phyloP scores from a whole-genome alignment of 306 rosid species.

The Castanea crenata region DNA sequence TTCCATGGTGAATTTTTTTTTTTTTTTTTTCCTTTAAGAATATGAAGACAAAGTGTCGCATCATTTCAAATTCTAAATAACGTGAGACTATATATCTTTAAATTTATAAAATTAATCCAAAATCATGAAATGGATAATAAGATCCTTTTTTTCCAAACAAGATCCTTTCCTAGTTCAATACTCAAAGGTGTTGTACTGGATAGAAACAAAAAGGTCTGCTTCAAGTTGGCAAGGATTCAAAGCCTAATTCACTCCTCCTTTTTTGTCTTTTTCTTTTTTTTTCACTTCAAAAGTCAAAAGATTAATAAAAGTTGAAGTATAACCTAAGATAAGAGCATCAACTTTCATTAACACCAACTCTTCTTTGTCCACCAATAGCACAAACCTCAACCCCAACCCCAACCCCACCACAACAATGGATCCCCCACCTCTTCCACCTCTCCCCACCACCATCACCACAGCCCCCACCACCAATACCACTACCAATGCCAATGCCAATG shows the following conservation, averaged over 20 bases:
- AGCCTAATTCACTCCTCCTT: background rate
- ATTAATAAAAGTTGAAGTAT: background rate
- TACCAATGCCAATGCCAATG: conserved; percentile 6
- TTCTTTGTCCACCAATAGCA: conserved; percentile 13
- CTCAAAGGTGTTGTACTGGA: conserved; percentile 25
- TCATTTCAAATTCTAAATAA: no score
- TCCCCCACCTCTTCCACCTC: conserved; percentile 18
- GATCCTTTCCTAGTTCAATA: background rate
- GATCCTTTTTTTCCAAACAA: no score
- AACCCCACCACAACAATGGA: conserved; percentile 15
- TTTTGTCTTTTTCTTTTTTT: background rate
- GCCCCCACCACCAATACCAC: conserved; percentile 10
- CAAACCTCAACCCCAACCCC: background rate
- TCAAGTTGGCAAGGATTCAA: background rate
- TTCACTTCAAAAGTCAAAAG: conserved; percentile 17
- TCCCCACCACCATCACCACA: background rate
- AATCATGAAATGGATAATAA: no score
- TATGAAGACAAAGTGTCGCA: no score
- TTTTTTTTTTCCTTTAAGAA: no score
- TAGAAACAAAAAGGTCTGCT: background rate
- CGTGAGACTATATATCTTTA: no score
- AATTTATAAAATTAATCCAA: no score
- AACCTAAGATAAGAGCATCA: conserved; percentile 8
- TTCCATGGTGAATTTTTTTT: no score
- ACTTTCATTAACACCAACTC: conserved; percentile 5